phyloP scores from a whole-genome alignment of 768 basidiomycete species.

The Terana coerulea region DNA sequence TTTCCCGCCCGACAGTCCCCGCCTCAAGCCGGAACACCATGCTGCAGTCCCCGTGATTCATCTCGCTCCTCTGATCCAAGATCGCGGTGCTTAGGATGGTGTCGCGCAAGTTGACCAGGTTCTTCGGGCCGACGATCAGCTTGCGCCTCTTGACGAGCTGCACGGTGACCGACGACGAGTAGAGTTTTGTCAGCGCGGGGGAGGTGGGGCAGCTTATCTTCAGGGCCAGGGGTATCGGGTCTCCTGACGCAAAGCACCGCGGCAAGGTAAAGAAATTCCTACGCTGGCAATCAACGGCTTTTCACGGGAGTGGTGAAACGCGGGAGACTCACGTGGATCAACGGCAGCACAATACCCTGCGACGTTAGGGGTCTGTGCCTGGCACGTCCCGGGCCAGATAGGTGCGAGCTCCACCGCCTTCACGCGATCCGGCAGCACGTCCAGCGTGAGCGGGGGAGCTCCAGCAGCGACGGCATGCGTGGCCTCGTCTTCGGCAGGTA shows the following conservation, averaged over 20 bases:
- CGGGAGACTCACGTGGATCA: constrained; percentile 2
- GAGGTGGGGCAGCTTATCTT: constrained; percentile 33
- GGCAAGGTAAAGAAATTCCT: constrained; percentile 39
- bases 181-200: constrained; percentile 36
- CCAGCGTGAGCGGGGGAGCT: constrained; percentile 27
- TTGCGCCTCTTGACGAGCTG: constrained; percentile 34
- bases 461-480: constrained; percentile 28
- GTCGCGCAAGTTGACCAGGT: constrained; percentile 28
- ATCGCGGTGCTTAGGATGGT: constrained; percentile 19
- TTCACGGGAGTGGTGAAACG: not conserved
- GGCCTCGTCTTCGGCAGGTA: constrained; percentile 44
- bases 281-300: not conserved
- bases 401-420: constrained; percentile 23
- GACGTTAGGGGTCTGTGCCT: constrained; percentile 9
- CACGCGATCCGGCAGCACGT: constrained; percentile 24
- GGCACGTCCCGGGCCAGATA: constrained; percentile 11
- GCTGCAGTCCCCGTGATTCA: constrained; percentile 32
- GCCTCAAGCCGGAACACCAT: constrained; percentile 33
- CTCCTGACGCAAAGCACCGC: constrained; percentile 35
- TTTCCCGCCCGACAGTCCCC: constrained; percentile 35
- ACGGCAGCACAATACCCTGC: constrained; percentile 6
- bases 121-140: constrained; percentile 24
- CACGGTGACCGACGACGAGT: constrained; percentile 31
- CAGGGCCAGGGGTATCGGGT: constrained; percentile 36
- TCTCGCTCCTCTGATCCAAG: constrained; percentile 26